Conservation (phyloP, 1,284 basidiomycete species). For the Ganoderma boninense region DNA sequence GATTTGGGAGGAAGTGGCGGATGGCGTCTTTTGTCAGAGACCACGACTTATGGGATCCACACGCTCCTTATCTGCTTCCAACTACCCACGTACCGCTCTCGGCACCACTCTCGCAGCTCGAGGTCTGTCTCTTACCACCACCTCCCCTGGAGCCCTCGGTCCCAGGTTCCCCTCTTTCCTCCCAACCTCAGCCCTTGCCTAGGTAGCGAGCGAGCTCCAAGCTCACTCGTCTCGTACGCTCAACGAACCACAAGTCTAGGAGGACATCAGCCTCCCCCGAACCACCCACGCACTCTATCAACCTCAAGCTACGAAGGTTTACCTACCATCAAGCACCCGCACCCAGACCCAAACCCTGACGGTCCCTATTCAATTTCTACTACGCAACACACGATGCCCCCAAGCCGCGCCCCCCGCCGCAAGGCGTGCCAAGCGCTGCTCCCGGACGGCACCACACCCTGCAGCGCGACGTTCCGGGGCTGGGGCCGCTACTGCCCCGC, state of each 20-base stretch:
- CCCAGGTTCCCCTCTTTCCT: neutral
- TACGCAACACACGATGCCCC: constrained; percentile 6
- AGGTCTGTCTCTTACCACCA: constrained; percentile 10
- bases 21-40: too few species aligned
- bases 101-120: neutral
- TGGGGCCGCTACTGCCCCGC: constrained; percentile 17
- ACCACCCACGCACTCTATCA: neutral
- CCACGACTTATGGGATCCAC: neutral
- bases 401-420: constrained; percentile 15
- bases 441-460: constrained; percentile 17
- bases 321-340: neutral
- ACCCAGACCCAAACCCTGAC: too few species aligned
- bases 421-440: constrained; percentile 24
- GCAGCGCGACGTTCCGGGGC: constrained; percentile 20
- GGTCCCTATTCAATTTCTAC: too few species aligned
- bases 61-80: constrained; percentile 2
- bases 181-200: too few species aligned
- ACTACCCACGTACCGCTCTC: constrained; percentile 1
- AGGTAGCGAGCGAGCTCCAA: too few species aligned
- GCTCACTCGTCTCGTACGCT: too few species aligned
- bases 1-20: neutral
- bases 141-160: constrained; percentile 7
- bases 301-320: neutral
- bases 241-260: too few species aligned
- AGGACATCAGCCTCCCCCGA: too few species aligned